Percentiles rank a stretch among this genome's conserved stretches.
Conservation (phyloP, 2,329 filamentous ascomycete genomes). For the Apiospora koreana region DNA sequence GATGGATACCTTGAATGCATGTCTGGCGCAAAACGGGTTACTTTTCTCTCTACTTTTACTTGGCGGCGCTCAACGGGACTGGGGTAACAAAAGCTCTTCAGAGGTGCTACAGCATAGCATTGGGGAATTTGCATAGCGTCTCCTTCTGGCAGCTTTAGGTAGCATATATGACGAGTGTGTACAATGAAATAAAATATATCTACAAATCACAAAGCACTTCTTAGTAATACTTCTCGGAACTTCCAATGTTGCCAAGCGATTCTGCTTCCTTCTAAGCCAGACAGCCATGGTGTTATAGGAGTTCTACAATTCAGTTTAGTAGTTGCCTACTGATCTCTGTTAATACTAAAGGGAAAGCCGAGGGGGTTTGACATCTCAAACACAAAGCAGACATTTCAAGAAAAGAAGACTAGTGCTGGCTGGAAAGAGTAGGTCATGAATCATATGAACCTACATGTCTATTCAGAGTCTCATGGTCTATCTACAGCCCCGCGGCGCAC, state of each 20-base stretch:
- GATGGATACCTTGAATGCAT: constrained; percentile 7
- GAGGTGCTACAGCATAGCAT: constrained; percentile 2
- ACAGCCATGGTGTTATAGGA: too few species aligned
- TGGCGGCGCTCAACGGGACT: neutral
- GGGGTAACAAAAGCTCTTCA: neutral
- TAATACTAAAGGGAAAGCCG: too few species aligned
- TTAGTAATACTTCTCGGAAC: neutral
- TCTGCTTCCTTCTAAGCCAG: too few species aligned
- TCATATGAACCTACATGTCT: too few species aligned
- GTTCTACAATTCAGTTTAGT: too few species aligned
- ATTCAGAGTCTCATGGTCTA: too few species aligned
- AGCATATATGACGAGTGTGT: neutral
- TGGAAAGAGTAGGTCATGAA: too few species aligned
- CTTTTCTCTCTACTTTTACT: neutral
- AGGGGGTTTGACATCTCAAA: too few species aligned
- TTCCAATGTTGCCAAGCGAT: neutral
- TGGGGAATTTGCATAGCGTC: neutral
- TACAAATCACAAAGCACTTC: neutral
- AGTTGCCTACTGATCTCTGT: too few species aligned
- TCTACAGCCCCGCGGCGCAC: too few species aligned
- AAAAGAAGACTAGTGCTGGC: too few species aligned
- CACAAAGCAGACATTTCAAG: too few species aligned
- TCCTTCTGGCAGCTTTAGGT: neutral
- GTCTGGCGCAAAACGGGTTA: neutral
- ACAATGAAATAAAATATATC: neutral